Evolutionary conservation across 805 yeast genomes (phyloP), one percentile per base, ranked within the genome.

Genomic region (Geotrichum ghanense): DNA sequence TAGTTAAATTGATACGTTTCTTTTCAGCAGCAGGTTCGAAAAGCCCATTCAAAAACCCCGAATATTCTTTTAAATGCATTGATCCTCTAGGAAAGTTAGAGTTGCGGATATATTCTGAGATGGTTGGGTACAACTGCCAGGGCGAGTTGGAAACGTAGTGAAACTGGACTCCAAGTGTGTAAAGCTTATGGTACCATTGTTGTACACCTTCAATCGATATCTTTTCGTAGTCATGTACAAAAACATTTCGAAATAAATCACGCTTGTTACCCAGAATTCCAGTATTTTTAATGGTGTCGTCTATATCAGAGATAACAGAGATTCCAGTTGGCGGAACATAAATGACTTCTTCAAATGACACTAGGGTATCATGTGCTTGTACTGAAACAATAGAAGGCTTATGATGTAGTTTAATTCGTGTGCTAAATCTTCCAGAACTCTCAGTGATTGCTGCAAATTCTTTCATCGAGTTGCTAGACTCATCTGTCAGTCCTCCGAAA

Each of bases 81-180:
- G 95, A 83, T 3, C 95, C 95, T 1, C 59, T 56, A 0, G 98
- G 98, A 41, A 86, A 74, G 3, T 73, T 68, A 27, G 70, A 73
- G 35, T 63, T 57, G 16, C 67, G 63, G 55, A 87, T 69, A 55
- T 78, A 87, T 40, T 78, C 76, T 21, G 65, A 55, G 16, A 84
- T 73, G 4, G 76, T 69, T 17, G 77, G 72, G 60, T 72, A 88
- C 21, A 92, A 66, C 62, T 92, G 97, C 78, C 94, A 84, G 0
- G 99, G 99, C 1, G 95, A 80, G 64, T 94, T 92, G 5, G 97
- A 89, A 2, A 94, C 97, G 61, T 90, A 94, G 61, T 89, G 95
- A 57, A 90, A 78, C n/a, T 78, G 68, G 2, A 79, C 72, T 10
- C 71, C 59, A 37, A 57, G 64, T 14, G 62, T 62, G 7, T 65